These are phyloP conservation scores for Rhodotorula sp. DNA, from an alignment of 1,284 basidiomycete genomes.

Conservation along the genomic window DNA sequence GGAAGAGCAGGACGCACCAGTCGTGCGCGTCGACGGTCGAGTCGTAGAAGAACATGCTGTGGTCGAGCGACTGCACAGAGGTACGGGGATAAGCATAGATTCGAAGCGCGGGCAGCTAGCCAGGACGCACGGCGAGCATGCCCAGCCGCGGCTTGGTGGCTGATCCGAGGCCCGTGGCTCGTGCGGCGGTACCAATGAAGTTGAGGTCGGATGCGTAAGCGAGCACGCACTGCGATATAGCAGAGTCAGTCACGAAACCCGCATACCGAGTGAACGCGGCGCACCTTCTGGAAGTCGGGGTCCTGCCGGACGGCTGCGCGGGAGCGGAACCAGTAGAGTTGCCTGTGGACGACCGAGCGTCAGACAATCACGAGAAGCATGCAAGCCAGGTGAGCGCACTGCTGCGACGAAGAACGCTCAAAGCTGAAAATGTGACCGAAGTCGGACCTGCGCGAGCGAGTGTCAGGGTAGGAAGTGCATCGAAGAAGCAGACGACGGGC, in stretches of 20 bases:
- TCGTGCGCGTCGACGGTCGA: slow-evolving; percentile 31
- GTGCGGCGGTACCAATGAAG: slow-evolving; percentile 67
- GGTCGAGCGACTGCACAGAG: slow-evolving; percentile 70
- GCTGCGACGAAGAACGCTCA: slow-evolving; percentile 30
- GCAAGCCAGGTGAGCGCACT: slow-evolving; percentile 29
- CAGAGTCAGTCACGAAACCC: too few relatives aligned
- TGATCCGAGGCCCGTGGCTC: slow-evolving; percentile 62
- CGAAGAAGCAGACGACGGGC: background rate
- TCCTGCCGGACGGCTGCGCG: slow-evolving; percentile 67
- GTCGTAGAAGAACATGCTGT: slow-evolving; percentile 62
- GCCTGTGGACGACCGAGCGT: slow-evolving; percentile 42
- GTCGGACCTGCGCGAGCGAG: slow-evolving; percentile 55
- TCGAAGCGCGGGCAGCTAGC: too few relatives aligned
- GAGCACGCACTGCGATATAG: slow-evolving; percentile 70
- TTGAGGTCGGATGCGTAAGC: slow-evolving; percentile 73
- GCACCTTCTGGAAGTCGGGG: slow-evolving; percentile 74
- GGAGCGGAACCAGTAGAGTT: slow-evolving; percentile 75
- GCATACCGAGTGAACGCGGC: slow-evolving; percentile 38
- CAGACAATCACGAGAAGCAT: background rate
- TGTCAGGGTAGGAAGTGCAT: background rate
- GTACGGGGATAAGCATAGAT: too few relatives aligned
- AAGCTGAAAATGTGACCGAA: slow-evolving; percentile 50
- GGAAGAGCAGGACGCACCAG: slow-evolving; percentile 10
- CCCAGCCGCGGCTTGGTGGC: slow-evolving; percentile 56
- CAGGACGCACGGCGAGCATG: slow-evolving; percentile 61